Percentiles rank a stretch among this genome's conserved stretches.
phyloP scores from a whole-genome alignment of 139 green algal genomes.

The Chlorella vulgaris region DNA sequence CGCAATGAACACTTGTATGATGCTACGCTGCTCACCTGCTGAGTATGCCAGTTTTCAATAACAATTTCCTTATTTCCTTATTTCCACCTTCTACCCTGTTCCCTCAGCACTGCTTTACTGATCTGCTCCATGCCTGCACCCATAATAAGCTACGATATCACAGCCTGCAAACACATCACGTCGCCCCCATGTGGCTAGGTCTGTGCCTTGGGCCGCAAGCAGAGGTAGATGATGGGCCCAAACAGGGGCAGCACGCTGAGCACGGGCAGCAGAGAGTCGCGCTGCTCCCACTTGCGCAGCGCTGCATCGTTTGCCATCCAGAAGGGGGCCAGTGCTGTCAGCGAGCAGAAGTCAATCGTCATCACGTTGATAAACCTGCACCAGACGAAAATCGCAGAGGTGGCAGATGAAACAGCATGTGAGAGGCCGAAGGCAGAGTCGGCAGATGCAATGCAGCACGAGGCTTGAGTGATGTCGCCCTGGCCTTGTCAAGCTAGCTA shows the following conservation, averaged over 20 bases:
- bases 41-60: too few species aligned
- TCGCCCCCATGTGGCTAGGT: neutral
- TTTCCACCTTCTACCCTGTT: too few species aligned
- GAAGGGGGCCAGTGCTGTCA: constrained; percentile 76
- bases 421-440: neutral
- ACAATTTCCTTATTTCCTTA: too few species aligned
- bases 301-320: constrained; percentile 87
- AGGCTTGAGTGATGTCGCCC: too few species aligned
- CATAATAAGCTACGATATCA: too few species aligned
- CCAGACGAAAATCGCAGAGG: neutral
- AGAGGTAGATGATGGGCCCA: constrained; percentile 73
- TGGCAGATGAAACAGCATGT: neutral
- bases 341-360: constrained; percentile 77
- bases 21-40: too few species aligned
- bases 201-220: constrained; percentile 68
- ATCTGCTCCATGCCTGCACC: too few species aligned
- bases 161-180: too few species aligned
- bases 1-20: too few species aligned
- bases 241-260: constrained; percentile 73
- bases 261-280: constrained; percentile 60
- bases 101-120: too few species aligned
- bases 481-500: too few species aligned
- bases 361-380: constrained; percentile 77
- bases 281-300: constrained; percentile 67
- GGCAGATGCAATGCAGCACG: too few species aligned